phyloP scores from a whole-genome alignment of 225 moss, liverwort and hornwort genomes.

The Bryoerythrophyllum caledonicum region DNA sequence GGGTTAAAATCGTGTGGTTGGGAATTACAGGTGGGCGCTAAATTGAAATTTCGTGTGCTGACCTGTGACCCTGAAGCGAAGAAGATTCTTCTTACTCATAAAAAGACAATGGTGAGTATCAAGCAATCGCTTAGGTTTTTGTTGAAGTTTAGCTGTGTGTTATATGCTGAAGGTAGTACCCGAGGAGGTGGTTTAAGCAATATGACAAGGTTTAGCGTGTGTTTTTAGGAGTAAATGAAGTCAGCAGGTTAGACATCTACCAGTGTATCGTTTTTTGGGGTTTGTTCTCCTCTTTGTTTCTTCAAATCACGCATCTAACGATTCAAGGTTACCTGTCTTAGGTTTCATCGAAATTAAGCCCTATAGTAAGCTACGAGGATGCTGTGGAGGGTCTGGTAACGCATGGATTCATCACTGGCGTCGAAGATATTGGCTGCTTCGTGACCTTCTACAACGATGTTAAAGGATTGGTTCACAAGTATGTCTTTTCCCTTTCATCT shows the following conservation, averaged over 20 bases:
- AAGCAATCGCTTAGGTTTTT: not conserved
- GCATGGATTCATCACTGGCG: constrained; percentile 88
- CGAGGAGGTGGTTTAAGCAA: not conserved
- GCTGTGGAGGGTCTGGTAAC: constrained; percentile 89
- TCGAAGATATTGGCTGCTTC: constrained; percentile 87
- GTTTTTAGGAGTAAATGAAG: not conserved
- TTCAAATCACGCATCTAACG: not conserved
- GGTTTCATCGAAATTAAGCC: constrained; percentile 74
- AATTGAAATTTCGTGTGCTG: constrained; percentile 84
- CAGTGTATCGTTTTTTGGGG: constrained; percentile 1
- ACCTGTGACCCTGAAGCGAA: constrained; percentile 55
- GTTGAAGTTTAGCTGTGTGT: not conserved
- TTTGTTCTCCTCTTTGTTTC: not conserved
- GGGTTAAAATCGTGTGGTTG: constrained; percentile 14
- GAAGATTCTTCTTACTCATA: constrained; percentile 74
- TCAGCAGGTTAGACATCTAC: not conserved
- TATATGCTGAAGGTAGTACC: not conserved
- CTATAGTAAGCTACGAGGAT: constrained; percentile 80
- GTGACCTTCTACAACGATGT: constrained; percentile 92
- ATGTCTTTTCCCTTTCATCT: constrained; percentile 5
- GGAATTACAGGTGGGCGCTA: constrained; percentile 65
- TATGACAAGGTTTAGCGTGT: not conserved
- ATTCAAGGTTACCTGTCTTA: constrained; percentile 24
- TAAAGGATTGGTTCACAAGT: constrained; percentile 84
- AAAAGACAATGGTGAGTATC: constrained; percentile 70